These are phyloP conservation scores for Alternaria novae-zelandiae DNA, from an alignment of 2,329 filamentous ascomycete species.

Conservation along the genomic window DNA sequence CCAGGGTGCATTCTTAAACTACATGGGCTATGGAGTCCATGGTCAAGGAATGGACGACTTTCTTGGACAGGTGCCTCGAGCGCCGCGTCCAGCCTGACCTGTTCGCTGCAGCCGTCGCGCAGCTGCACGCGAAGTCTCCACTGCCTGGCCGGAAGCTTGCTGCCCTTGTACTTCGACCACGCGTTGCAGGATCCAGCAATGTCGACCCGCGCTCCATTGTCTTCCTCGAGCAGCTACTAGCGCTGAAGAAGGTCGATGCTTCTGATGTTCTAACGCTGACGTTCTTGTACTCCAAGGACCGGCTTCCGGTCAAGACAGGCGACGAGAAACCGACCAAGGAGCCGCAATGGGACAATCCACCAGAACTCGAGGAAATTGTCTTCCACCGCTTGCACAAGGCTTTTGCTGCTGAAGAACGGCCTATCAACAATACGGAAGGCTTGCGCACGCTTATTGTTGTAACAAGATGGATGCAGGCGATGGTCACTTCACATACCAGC, in stretches of 20 bases:
- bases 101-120: slow-evolving; percentile 41
- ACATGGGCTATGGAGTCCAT: slow-evolving; percentile 43
- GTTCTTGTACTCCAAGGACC: slow-evolving; percentile 45
- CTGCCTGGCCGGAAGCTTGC: slow-evolving; percentile 46
- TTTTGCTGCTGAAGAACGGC: slow-evolving; percentile 43
- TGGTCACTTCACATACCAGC: slow-evolving; percentile 49
- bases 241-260: slow-evolving; percentile 41
- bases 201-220: slow-evolving; percentile 45
- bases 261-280: slow-evolving; percentile 43
- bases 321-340: slow-evolving; percentile 27
- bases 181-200: slow-evolving; percentile 28
- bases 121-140: slow-evolving; percentile 43
- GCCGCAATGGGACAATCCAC: slow-evolving; percentile 40
- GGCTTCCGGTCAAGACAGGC: slow-evolving; percentile 28
- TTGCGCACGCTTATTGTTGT: slow-evolving; percentile 38
- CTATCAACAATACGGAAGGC: slow-evolving; percentile 39
- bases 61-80: slow-evolving; percentile 46
- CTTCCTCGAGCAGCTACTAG: slow-evolving; percentile 45
- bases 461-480: slow-evolving; percentile 48
- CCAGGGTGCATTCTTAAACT: slow-evolving; percentile 5
- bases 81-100: slow-evolving; percentile 38
- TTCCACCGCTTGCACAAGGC: slow-evolving; percentile 46
- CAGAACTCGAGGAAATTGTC: slow-evolving; percentile 47
- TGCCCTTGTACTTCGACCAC: slow-evolving; percentile 42
- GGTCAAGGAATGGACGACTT: slow-evolving; percentile 41